Percentiles rank a stretch among this genome's conserved stretches.
Evolutionary conservation across 1,139 yeast species (phyloP).

Genomic region (Tardiomyces blankii): DNA sequence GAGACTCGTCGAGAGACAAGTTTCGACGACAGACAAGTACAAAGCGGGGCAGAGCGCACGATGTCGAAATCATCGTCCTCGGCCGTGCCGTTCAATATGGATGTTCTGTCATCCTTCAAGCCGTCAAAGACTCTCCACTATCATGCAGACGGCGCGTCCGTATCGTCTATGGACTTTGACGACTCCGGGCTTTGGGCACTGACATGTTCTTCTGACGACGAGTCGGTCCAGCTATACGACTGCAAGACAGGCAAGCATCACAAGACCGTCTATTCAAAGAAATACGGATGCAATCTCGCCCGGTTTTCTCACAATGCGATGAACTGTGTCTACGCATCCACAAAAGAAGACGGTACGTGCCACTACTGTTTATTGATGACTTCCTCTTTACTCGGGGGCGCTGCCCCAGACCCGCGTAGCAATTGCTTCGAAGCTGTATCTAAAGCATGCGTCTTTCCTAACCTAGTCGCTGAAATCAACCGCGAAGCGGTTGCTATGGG

Average conservation of each 20-base stretch:
- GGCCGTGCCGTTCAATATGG: conserved; percentile 1
- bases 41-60: background rate
- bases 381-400: too few relatives aligned
- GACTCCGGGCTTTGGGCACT: conserved; percentile 73
- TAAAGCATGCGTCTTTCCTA: too few relatives aligned
- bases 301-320: conserved; percentile 68
- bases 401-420: too few relatives aligned
- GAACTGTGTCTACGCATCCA: conserved; percentile 74
- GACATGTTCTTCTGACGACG: conserved; percentile 64
- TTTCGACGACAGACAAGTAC: too few relatives aligned
- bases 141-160: conserved; percentile 25
- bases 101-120: background rate
- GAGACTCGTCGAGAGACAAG: too few relatives aligned
- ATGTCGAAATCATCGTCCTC: background rate
- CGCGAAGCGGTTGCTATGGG: too few relatives aligned
- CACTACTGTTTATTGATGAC: too few relatives aligned
- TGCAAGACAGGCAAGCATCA: conserved; percentile 47
- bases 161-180: conserved; percentile 79
- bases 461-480: too few relatives aligned
- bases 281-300: conserved; percentile 87
- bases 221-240: conserved; percentile 77
- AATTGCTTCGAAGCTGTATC: too few relatives aligned
- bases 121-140: background rate
- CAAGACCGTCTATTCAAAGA: conserved; percentile 62
- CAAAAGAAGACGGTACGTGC: conserved; percentile 48